Evolutionary conservation across 2,329 filamentous ascomycete species (phyloP).

Genomic region (Atkinsonella hypoxylon): DNA sequence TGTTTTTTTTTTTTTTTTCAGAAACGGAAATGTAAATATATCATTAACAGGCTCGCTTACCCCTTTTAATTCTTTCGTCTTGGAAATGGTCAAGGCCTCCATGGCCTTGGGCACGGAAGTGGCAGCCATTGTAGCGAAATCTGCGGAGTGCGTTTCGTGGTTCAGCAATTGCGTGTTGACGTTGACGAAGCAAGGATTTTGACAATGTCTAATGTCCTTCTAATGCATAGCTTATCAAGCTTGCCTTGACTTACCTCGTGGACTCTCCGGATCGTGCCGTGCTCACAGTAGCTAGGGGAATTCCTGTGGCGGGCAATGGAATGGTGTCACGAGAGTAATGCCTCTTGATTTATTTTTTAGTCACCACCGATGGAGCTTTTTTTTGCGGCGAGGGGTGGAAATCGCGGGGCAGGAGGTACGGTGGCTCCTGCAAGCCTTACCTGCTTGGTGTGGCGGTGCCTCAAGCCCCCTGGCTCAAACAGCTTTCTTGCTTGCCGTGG

Average conservation of each 20-base stretch:
- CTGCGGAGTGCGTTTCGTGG: neutral
- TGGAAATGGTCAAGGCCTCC: conserved; percentile 40
- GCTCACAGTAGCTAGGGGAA: conserved; percentile 2
- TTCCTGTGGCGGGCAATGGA: conserved; percentile 9
- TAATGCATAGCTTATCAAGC: neutral
- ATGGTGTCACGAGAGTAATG: neutral
- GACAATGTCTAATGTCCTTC: no score
- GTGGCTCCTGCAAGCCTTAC: conserved; percentile 3
- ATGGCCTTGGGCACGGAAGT: conserved; percentile 33
- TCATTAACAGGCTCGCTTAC: conserved; percentile 21
- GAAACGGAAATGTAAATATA: neutral
- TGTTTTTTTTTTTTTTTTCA: no score
- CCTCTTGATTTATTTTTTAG: neutral
- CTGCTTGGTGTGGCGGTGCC: neutral
- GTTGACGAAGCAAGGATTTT: neutral
- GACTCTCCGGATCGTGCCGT: conserved; percentile 3
- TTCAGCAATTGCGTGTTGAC: neutral
- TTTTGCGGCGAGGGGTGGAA: conserved; percentile 22
- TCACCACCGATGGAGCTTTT: neutral
- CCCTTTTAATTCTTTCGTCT: conserved; percentile 50
- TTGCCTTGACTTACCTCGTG: conserved; percentile 6
- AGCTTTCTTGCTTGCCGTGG: neutral
- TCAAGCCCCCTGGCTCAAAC: neutral
- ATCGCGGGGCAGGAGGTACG: conserved; percentile 20
- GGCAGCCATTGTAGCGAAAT: conserved; percentile 28